Evolutionary conservation across 306 rosid genomes (phyloP).

Genomic region (Prunus fruticosa): DNA sequence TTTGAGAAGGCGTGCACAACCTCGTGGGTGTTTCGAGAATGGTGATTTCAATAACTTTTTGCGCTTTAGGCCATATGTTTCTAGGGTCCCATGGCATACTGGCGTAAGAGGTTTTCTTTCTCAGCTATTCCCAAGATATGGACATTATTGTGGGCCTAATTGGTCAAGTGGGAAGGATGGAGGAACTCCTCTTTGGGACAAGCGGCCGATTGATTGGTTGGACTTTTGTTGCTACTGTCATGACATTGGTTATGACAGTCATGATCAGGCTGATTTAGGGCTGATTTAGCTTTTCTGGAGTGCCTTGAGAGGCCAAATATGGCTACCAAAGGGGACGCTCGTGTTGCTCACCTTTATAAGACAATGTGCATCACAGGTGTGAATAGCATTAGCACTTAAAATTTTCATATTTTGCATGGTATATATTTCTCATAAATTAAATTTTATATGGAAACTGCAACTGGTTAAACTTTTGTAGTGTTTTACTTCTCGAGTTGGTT

Average conservation of each 20-base stretch:
- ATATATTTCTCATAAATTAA: not conserved
- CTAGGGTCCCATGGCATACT: constrained; percentile 96
- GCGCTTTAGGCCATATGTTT: constrained; percentile 84
- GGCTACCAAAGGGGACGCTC: constrained; percentile 72
- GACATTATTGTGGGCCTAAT: constrained; percentile 96
- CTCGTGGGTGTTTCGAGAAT: constrained; percentile 18
- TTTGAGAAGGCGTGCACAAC: constrained; percentile 54
- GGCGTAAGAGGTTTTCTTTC: constrained; percentile 81
- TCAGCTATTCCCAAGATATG: constrained; percentile 84
- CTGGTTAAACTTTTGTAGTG: not conserved
- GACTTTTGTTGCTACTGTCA: constrained; percentile 98
- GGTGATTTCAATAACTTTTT: constrained; percentile 21
- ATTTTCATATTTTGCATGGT: not conserved
- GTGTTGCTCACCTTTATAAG: constrained; percentile 59
- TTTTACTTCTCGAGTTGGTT: not conserved
- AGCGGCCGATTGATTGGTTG: constrained; percentile 93
- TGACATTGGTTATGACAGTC: constrained; percentile 93
- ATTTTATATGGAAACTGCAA: too few species aligned
- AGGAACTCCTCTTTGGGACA: constrained; percentile 83
- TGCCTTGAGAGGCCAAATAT: constrained; percentile 81
- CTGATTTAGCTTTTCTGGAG: constrained; percentile 86
- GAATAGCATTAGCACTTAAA: not conserved
- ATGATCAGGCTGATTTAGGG: constrained; percentile 74
- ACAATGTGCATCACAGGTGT: constrained; percentile 85
- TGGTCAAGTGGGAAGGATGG: constrained; percentile 91